Evolutionary conservation across 202 grass and related monocot genomes (phyloP), one percentile per base, ranked within the genome.

Genomic region (Alloteropsis angusta): DNA sequence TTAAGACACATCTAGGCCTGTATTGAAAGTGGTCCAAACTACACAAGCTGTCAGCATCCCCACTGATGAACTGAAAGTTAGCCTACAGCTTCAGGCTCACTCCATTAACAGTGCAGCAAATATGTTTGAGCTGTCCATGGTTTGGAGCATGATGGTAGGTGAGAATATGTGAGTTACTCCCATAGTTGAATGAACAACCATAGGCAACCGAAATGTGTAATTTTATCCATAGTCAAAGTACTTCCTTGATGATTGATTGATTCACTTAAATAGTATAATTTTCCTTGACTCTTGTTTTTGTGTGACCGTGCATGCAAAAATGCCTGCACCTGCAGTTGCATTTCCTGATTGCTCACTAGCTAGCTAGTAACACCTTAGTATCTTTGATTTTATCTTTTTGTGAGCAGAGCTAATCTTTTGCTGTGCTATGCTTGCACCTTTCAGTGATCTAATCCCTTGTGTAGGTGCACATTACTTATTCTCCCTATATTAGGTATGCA

Each of bases 1-100:
- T 85, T 28, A 65, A 72, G 67, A 46, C 65, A 72, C 12, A 35
- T 55, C 78, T 34, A 35, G 36, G 50, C 23, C 66, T 52, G 35
- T 70, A 61, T 60, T 62, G 5, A 34, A 76, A 64, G 45, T 1
- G 44, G 63, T 37, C 78, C 71, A 86, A 76, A 46, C 55, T 37
- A 66, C 23, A 72, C 60, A 45, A 53, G 70, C 60, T 76, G 62
- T 69, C n/a, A 53, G 34, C 23, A 39, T 36, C 23, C 77, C 23
- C 32, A 52, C 50, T 74, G 49, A 66, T 50, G 60, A 43, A 80
- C 50, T 34, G 35, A 45, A 75, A 65, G 41, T 50, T 54, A 45
- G 52, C 18, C 4, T 63, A 15, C 43, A 14, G 46, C 62, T 69
- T 45, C 43, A 52, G 64, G 64, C 5, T 86, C 38, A 62, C 41